Conservation (phyloP, 805 yeast species). For the Kodamaea hsintzibuensis region DNA sequence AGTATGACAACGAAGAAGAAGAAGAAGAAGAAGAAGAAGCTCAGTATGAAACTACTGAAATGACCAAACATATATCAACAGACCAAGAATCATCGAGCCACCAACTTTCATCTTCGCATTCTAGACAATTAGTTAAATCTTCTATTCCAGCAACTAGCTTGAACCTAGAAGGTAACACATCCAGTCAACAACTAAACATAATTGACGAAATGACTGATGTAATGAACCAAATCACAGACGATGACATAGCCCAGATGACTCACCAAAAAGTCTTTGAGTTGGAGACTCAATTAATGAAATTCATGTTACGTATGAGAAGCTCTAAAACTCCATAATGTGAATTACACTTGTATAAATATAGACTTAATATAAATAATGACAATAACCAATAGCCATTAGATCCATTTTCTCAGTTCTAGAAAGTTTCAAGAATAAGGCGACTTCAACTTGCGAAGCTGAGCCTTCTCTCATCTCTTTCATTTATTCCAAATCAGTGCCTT, state of each 20-base stretch:
- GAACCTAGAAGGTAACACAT: not conserved
- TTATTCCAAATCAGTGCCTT: too few species aligned
- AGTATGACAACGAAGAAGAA: not conserved
- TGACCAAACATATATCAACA: not conserved
- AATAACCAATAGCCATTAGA: too few species aligned
- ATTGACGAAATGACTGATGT: not conserved
- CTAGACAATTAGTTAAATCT: not conserved
- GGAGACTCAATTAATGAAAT: slow-evolving; percentile 34
- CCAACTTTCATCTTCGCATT: not conserved
- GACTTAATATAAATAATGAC: not conserved
- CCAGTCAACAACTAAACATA: not conserved
- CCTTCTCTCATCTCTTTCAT: too few species aligned
- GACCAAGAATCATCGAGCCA: not conserved
- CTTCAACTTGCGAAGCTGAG: too few species aligned
- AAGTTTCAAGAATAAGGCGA: too few species aligned
- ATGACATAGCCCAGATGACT: slow-evolving; percentile 19
- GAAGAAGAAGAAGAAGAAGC: not conserved
- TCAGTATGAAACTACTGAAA: not conserved
- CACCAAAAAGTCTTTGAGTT: slow-evolving; percentile 22
- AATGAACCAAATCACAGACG: slow-evolving; percentile 7
- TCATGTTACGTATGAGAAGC: slow-evolving; percentile 34
- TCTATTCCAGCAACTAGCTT: not conserved
- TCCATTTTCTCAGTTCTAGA: too few species aligned
- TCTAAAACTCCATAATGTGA: not conserved
- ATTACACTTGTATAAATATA: not conserved